phyloP scores from a whole-genome alignment of 2,329 filamentous ascomycete genomes.

The Alternaria sp. region DNA sequence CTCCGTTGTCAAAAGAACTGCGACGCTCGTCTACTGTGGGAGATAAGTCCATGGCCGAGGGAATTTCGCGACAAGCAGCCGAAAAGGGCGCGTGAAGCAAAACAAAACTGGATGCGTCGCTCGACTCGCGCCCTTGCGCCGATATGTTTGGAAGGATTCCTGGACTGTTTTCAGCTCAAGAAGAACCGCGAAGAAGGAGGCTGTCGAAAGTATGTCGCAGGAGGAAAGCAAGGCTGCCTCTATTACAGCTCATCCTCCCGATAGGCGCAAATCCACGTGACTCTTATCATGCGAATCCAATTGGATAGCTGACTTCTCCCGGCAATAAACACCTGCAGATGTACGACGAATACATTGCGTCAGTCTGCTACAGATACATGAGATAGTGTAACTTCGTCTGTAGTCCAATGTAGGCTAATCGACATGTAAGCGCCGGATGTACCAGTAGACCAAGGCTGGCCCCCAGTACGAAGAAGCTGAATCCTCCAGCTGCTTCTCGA shows the following conservation, averaged over 20 bases:
- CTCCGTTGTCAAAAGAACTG: too few species aligned
- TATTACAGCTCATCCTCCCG: not conserved
- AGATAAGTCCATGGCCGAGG: not conserved
- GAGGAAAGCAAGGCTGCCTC: not conserved
- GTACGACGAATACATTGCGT: not conserved
- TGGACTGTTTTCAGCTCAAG: not conserved
- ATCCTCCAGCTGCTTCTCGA: not conserved
- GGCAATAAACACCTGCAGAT: not conserved
- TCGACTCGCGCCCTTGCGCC: fast-evolving
- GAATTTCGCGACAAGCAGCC: too few species aligned
- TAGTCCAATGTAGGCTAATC: not conserved
- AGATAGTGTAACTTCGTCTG: not conserved
- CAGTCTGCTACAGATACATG: not conserved
- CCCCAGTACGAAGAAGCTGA: not conserved
- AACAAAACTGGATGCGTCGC: not conserved
- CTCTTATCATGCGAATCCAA: not conserved
- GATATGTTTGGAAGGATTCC: not conserved
- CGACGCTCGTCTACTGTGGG: not conserved
- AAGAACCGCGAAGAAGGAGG: not conserved
- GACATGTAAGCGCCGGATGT: not conserved
- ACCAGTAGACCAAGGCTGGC: not conserved
- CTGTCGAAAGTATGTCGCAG: not conserved
- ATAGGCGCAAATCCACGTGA: not conserved
- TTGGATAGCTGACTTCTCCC: not conserved
- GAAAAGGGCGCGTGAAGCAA: not conserved